Percentiles rank a stretch among this genome's conserved stretches.
These are phyloP conservation scores for Dactylonectria macrodidyma DNA, from an alignment of 2,329 filamentous ascomycete species.

Conservation along the genomic window DNA sequence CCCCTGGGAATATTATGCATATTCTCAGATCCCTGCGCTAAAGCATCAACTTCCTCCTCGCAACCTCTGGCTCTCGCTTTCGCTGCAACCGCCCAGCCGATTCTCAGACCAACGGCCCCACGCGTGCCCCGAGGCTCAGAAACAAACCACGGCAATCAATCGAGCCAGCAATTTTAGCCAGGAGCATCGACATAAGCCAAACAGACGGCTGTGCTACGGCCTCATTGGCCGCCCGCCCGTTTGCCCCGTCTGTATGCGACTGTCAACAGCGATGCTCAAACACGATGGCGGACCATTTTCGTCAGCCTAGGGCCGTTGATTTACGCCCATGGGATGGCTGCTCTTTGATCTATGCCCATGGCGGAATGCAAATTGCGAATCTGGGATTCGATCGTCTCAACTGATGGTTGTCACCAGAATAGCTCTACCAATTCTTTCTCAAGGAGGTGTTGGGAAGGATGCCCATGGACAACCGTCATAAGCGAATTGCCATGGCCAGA, in stretches of 20 bases:
- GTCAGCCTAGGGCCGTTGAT: conserved; percentile 13
- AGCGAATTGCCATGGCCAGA: conserved; percentile 26
- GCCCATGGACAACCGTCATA: background rate
- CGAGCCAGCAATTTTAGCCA: conserved; percentile 26
- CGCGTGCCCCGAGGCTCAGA: conserved; percentile 3
- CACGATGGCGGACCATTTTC: conserved; percentile 15
- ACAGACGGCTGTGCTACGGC: conserved; percentile 5
- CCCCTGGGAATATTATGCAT: conserved; percentile 36
- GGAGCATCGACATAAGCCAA: conserved; percentile 26
- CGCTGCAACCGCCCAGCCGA: conserved; percentile 4
- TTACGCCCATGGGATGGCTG: conserved; percentile 1
- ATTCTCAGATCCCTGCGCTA: conserved; percentile 14
- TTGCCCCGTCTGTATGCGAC: conserved; percentile 21
- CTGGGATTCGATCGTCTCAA: conserved; percentile 10
- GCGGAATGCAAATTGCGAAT: conserved; percentile 3
- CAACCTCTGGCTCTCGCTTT: conserved; percentile 1
- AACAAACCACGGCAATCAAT: conserved; percentile 15
- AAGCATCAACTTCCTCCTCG: background rate
- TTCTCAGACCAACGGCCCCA: background rate
- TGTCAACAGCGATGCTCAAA: conserved; percentile 24
- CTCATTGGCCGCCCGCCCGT: conserved; percentile 16
- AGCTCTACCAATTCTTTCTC: background rate
- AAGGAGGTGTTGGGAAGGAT: background rate
- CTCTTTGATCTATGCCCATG: too few species aligned
- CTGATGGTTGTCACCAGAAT: background rate